Evolutionary conservation across 805 yeast species (phyloP).

Genomic region (Blastobotrys peoriensis): DNA sequence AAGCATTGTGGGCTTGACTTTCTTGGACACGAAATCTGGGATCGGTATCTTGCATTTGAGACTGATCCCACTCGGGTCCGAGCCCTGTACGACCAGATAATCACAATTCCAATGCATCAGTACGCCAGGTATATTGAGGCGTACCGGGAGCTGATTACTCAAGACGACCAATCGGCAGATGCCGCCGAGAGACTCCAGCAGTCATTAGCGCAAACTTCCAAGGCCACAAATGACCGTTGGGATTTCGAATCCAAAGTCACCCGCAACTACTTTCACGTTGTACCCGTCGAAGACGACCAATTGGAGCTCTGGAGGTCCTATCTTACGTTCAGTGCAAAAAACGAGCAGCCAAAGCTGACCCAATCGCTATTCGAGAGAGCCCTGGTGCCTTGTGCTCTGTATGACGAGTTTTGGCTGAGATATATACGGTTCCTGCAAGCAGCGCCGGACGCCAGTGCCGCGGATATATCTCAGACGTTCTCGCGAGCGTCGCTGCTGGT

Average conservation of each 20-base stretch:
- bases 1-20: conserved; percentile 60
- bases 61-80: conserved; percentile 35
- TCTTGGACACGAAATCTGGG: conserved; percentile 79
- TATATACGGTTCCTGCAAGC: conserved; percentile 45
- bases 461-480: conserved; percentile 40
- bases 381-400: conserved; percentile 47
- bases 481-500: conserved; percentile 41
- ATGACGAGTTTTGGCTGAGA: conserved; percentile 62
- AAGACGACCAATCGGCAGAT: background rate
- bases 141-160: conserved; percentile 15
- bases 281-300: conserved; percentile 41
- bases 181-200: conserved; percentile 13
- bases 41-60: conserved; percentile 59
- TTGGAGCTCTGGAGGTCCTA: conserved; percentile 58
- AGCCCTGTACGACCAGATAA: conserved; percentile 31
- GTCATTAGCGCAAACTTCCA: conserved; percentile 43
- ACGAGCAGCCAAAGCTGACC: conserved; percentile 25
- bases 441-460: conserved; percentile 10
- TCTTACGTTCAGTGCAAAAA: conserved; percentile 46
- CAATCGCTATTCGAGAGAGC: conserved; percentile 62
- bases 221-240: conserved; percentile 61
- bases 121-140: conserved; percentile 70
- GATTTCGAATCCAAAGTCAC: conserved; percentile 60
- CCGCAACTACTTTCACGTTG: conserved; percentile 53
- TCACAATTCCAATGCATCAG: conserved; percentile 68